Base-by-base conservation (phyloP, 495 filamentous ascomycete species). In the Patellaria atrata region DNA sequence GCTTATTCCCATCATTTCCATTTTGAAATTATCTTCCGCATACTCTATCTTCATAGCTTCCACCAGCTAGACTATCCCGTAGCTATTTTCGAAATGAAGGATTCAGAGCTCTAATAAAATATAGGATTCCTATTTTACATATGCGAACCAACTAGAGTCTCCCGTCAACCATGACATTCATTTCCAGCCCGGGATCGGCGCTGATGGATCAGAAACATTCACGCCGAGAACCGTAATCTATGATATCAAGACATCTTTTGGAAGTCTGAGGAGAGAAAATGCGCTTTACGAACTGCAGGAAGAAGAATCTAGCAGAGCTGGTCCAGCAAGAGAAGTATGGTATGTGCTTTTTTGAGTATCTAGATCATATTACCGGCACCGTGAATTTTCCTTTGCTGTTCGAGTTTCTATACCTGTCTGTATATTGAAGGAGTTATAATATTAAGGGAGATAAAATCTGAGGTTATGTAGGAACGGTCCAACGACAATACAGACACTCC, bases 91-190 rank as follows among this genome's bases (percentile, higher is more conserved):
- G n/a, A 20, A 37, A 27, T 48, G 37, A 24, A 85, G 82, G 91
- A 97, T 64, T 94, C 87, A 8, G n/a, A n/a, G n/a, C n/a, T n/a
- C n/a, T n/a, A n/a, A n/a, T n/a, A n/a, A 20, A 37, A 27, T 48
- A 37, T 24, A 85, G 82, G 91, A 97, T 64, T 94, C 87, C 7
- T 97, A 97, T 59, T 97, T 97, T 53, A 94, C 89, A 16, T 96
- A 94, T 52, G 62, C 67, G 7, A 68, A 67, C 21, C 61, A 75
- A 20, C 60, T 73, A 31, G 67, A 70, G 36, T 80, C 83, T 15
- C 67, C 68, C 0, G 58, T 99, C 38, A 73, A 99, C 50, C 89
- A 96, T 64, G 80, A 96, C 55, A 67, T 96, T 32, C 80, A 91
- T 52, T 99, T 92, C 54, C 70, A 86, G 23, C 70, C 81, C 1